Evolutionary conservation across 495 filamentous ascomycete species (phyloP).

Genomic region (Copromyces sp.): DNA sequence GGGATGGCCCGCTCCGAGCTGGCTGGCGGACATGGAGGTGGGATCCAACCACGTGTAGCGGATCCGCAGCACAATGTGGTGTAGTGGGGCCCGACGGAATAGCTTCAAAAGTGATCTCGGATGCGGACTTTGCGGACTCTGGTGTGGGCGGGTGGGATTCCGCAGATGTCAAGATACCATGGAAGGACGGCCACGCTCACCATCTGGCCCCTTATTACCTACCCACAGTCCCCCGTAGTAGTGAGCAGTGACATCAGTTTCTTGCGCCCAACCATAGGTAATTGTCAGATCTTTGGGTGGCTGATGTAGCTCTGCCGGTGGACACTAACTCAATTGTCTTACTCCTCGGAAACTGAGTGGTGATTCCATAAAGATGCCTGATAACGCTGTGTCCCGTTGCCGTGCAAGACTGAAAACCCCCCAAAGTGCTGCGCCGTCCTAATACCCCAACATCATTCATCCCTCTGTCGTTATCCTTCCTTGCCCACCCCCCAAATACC

Average conservation of each 20-base stretch:
- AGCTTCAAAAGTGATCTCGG: not conserved
- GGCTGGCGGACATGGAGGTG: slow-evolving; percentile 18
- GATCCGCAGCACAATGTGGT: not conserved
- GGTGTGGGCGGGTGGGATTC: not conserved
- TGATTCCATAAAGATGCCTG: not conserved
- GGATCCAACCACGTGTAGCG: slow-evolving; percentile 3
- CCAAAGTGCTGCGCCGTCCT: not conserved
- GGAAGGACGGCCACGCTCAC: not conserved
- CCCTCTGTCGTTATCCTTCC: not conserved
- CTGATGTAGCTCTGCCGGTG: not conserved
- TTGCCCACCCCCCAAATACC: not conserved
- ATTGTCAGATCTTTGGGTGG: not conserved
- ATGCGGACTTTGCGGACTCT: not conserved
- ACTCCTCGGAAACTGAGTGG: not conserved
- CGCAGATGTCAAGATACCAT: not conserved
- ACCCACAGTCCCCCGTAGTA: not conserved
- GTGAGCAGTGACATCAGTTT: not conserved
- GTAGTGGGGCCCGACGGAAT: not conserved
- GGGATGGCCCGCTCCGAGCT: not conserved
- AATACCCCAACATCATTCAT: not conserved
- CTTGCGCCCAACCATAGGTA: not conserved
- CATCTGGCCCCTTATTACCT: not conserved
- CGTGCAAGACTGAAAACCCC: not conserved
- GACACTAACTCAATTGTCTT: not conserved
- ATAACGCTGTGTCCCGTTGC: not conserved